Percentiles rank a stretch among this genome's conserved stretches.
phyloP scores from a whole-genome alignment of 2,329 filamentous ascomycete species.

The Cytospora mali region DNA sequence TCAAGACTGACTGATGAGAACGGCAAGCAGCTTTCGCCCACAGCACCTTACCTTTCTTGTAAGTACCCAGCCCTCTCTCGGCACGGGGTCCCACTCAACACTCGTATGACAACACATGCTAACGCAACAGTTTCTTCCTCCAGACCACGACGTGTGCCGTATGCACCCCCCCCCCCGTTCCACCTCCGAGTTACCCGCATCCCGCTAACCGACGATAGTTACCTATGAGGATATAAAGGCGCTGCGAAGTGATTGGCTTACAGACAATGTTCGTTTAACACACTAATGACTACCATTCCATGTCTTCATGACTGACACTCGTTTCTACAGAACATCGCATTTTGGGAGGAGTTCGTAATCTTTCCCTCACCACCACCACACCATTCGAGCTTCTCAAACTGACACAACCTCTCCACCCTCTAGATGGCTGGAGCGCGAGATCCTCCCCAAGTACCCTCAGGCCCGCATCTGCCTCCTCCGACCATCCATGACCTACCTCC shows the following conservation, averaged over 20 bases:
- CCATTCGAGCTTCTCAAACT: constrained; percentile 15
- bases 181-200: neutral
- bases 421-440: constrained; percentile 85
- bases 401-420: neutral
- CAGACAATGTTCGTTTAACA: constrained; percentile 76
- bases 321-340: constrained; percentile 75
- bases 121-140: constrained; percentile 20
- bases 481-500: constrained; percentile 88
- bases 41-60: constrained; percentile 50
- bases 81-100: neutral
- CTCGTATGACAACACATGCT: constrained; percentile 19
- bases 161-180: constrained; percentile 11
- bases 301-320: constrained; percentile 31
- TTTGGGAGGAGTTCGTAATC: constrained; percentile 85
- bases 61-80: constrained; percentile 33
- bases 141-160: constrained; percentile 34
- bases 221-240: constrained; percentile 87
- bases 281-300: constrained; percentile 4
- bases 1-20: constrained; percentile 28
- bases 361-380: constrained; percentile 8
- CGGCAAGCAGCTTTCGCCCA: constrained; percentile 39
- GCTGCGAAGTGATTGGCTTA: constrained; percentile 91
- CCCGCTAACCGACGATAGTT: constrained; percentile 52
- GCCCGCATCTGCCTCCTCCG: constrained; percentile 88
- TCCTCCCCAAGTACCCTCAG: constrained; percentile 76